Base-by-base conservation (phyloP, 768 basidiomycete genomes). In the Boletus vinaceobasis region DNA sequence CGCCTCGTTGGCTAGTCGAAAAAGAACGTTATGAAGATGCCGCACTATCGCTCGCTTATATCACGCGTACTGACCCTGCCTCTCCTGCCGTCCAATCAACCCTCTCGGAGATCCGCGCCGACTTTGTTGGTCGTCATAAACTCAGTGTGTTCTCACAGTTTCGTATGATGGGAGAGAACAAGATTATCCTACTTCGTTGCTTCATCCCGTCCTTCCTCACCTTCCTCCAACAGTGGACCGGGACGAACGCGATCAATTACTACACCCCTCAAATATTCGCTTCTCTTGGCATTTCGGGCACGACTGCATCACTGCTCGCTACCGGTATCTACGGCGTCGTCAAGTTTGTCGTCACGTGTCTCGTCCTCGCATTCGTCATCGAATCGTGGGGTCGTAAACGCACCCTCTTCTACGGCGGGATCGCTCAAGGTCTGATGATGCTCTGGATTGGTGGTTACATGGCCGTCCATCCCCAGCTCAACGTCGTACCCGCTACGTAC, bases 291-390 rank as follows among this genome's bases (percentile, higher is more conserved):
- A 50, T 77, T n/a, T 65, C 66, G 1, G 58, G 62, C 33, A 69
- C 66, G 26, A 64, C 62, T 0, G 54, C 70, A 0, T 59, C 72
- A n/a, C 65, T 77, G 2, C 59, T 76, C 33, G 74, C 75, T 2
- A 77, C 76, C 0, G 75, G 75, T 10, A 60, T 77, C 26, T 76
- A 76, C 43, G 76, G 75, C 17, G 65, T 75, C 43, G 72, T 76
- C 57, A 77, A 77, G 43, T 72, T 73, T 37, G 57, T 66, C 43
- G 45, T 60, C 17, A 69, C 72, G 3, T 60, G 55, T 36, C 17
- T 73, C 48, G 67, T 65, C 26, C 68, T 76, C n/a, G 62, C 65
- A 1, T 66, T 76, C 47, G 64, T 75, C 26, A 72, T 77, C 47
- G 75, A 77, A 52, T 65, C 71, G 6, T 69, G 71, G 62, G 75